Conservation (phyloP, 768 basidiomycete species). For the Lactarius evosmus region DNA sequence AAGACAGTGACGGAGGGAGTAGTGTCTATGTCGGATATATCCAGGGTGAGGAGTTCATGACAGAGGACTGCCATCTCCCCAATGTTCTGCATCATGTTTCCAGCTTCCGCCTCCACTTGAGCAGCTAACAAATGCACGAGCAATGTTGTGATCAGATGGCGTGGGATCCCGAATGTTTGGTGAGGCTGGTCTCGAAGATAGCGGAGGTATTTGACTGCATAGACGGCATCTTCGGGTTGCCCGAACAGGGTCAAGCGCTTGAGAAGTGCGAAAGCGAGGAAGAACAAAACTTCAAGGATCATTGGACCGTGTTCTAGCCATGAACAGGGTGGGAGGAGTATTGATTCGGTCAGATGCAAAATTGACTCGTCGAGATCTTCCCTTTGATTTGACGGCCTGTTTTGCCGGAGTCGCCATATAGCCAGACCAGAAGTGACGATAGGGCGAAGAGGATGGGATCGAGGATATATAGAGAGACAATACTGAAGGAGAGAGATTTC, state of each 20-base stretch:
- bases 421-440: fast-evolving
- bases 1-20: not conserved
- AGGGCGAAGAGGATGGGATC: too few species aligned
- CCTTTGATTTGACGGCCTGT: too few species aligned
- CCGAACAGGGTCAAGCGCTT: not conserved
- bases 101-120: not conserved
- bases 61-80: not conserved
- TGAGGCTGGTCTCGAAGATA: not conserved
- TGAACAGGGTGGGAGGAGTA: not conserved
- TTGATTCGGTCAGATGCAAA: not conserved
- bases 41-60: not conserved
- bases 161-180: not conserved
- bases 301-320: not conserved
- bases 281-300: not conserved
- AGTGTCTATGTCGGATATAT: too few species aligned
- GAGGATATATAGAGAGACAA: too few species aligned
- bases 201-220: not conserved
- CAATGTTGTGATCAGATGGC: not conserved
- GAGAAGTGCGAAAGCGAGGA: not conserved
- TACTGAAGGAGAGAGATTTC: too few species aligned
- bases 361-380: too few species aligned
- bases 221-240: not conserved
- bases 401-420: too few species aligned
- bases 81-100: not conserved
- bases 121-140: not conserved